Percentiles rank a stretch among this genome's conserved stretches.
Evolutionary conservation across 1,139 yeast species (phyloP).

Genomic region (Candida frijolesensis): DNA sequence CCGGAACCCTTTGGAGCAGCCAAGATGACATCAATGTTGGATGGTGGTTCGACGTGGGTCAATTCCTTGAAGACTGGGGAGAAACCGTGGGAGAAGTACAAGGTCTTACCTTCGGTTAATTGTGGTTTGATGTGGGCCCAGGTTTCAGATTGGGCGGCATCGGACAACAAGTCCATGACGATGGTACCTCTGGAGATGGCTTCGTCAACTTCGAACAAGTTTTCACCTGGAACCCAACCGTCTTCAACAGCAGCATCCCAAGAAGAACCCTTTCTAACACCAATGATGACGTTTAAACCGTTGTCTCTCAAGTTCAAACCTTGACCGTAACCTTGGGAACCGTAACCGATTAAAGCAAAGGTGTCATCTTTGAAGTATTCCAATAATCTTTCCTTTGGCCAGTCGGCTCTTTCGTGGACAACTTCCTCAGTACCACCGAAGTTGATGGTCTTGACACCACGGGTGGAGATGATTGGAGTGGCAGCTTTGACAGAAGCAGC

Average conservation of each 20-base stretch:
- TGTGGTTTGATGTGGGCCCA: slow-evolving; percentile 87
- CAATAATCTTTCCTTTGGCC: slow-evolving; percentile 97
- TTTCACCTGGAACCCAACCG: slow-evolving; percentile 99
- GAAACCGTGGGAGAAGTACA: slow-evolving; percentile 99
- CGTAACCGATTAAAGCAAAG: slow-evolving; percentile 96
- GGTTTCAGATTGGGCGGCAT: slow-evolving; percentile 99
- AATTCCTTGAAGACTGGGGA: slow-evolving; percentile 98
- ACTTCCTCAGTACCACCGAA: slow-evolving; percentile 94
- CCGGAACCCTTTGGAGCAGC: slow-evolving; percentile 99
- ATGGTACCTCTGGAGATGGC: slow-evolving; percentile 91
- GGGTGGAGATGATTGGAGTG: slow-evolving; percentile 44
- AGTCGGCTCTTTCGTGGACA: slow-evolving; percentile 98
- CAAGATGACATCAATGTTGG: slow-evolving; percentile 91
- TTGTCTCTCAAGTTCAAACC: slow-evolving; percentile 99
- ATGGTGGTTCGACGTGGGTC: slow-evolving; percentile 95
- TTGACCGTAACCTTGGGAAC: slow-evolving; percentile 99
- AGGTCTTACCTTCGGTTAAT: slow-evolving; percentile 94
- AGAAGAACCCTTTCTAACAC: slow-evolving; percentile 99
- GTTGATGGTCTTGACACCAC: slow-evolving; percentile 96
- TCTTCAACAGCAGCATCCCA: slow-evolving; percentile 99
- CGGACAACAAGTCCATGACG: slow-evolving; percentile 96
- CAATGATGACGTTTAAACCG: slow-evolving; percentile 94
- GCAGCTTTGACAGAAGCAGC: slow-evolving; percentile 36
- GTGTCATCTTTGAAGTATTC: slow-evolving; percentile 98
- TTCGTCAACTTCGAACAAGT: slow-evolving; percentile 91